phyloP scores from a whole-genome alignment of 805 yeast genomes.

The Lachancea sp. region DNA sequence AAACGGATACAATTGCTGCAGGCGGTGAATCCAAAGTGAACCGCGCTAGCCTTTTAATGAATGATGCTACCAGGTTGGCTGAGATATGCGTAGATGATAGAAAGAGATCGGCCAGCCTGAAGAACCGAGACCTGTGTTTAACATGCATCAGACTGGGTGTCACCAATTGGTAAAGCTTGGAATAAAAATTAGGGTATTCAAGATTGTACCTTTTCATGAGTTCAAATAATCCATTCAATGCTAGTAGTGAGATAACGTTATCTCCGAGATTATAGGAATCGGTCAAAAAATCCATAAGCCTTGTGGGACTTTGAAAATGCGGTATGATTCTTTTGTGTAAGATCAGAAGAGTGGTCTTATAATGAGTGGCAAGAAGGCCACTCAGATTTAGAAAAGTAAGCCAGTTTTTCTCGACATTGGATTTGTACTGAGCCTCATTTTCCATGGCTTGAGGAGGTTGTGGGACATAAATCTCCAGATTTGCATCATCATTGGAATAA shows the following conservation, averaged over 20 bases:
- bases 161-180: conserved; percentile 72
- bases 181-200: conserved; percentile 87
- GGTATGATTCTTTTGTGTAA: conserved; percentile 85
- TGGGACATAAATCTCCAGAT: conserved; percentile 35
- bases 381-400: conserved; percentile 47
- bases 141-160: conserved; percentile 72
- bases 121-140: conserved; percentile 76
- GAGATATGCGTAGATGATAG: conserved; percentile 84
- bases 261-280: conserved; percentile 61
- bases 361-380: conserved; percentile 45
- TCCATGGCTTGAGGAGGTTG: conserved; percentile 43
- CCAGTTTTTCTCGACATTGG: conserved; percentile 67
- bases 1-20: conserved; percentile 74
- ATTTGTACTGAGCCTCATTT: conserved; percentile 44
- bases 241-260: conserved; percentile 61
- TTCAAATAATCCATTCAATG: conserved; percentile 82
- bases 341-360: conserved; percentile 60
- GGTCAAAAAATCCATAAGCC: conserved; percentile 88
- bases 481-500: conserved; percentile 31
- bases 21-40: conserved; percentile 75
- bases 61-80: conserved; percentile 76
- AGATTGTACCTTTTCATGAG: conserved; percentile 75
- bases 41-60: conserved; percentile 75
- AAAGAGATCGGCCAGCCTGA: conserved; percentile 80
- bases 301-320: conserved; percentile 67